Evolutionary conservation across 2,329 filamentous ascomycete genomes (phyloP), one percentile per base, ranked within the genome.

Genomic region (Penicillium vulpinum): DNA sequence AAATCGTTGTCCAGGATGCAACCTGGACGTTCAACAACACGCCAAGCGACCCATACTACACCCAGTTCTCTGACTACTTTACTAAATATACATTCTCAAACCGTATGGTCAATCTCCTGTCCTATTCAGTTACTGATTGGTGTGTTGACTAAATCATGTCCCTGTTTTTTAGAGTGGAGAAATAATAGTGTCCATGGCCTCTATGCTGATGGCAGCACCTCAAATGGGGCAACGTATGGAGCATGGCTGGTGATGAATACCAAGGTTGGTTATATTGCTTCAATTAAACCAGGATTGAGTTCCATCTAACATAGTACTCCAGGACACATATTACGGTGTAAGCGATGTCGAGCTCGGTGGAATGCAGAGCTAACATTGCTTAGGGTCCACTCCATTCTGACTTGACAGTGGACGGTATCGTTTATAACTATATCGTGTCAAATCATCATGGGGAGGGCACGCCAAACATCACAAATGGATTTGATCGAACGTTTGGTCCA

Each of bases 241-340:
- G 82, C 83, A 2, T 88, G 84, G 85, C 71, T 88, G 15, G 83
- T 88, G 1, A 84, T 85, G 80, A 87, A 87, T 64, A 86, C 82
- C 0, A 82, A 80, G 61, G 85, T 88, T 50, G 85, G 83, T 0
- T 86, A 86, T 62, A 31, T 33, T 21, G 4, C 11, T 16, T 16
- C 6, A 43, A 43, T 21, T 2, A 16, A 10, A 26, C 22, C 4
- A n/a, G n/a, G 8, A 21, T n/a, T 13, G 15, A 35, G 16, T 18
- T 2, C 7, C 1, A 35, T 22, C 45, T 54, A 21, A 54, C 52
- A 24, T 11, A 2, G 9, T n/a, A 18, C 28, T 9, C 8, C 36
- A 68, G 67, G 67, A 70, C 45, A 69, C 67, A 3, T 70, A 70
- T 40, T 70, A 70, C 16, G 67, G 67, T 9, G 67, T 69, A 64